Evolutionary conservation across 2,329 filamentous ascomycete genomes (phyloP).

Genomic region (Tolypocladium endophyticum): DNA sequence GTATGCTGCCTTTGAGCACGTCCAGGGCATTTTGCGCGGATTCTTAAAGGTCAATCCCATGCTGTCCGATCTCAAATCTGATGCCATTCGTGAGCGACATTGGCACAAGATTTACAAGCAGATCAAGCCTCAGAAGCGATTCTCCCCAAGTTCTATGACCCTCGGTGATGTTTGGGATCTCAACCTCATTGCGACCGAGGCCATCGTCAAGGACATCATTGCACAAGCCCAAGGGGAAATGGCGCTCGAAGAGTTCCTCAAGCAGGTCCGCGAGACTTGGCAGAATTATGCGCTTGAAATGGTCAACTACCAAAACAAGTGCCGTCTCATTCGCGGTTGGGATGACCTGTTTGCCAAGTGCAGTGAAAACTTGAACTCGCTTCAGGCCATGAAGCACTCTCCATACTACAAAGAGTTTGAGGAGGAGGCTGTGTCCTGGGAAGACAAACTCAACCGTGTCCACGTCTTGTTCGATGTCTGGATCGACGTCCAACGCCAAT

Average conservation of each 20-base stretch:
- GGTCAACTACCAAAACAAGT: conserved; percentile 96
- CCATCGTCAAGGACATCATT: conserved; percentile 85
- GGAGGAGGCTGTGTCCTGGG: conserved; percentile 92
- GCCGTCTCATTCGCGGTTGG: conserved; percentile 92
- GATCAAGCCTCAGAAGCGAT: conserved; percentile 83
- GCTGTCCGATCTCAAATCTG: conserved; percentile 84
- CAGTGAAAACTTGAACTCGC: conserved; percentile 92
- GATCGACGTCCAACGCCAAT: conserved; percentile 99
- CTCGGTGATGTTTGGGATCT: conserved; percentile 99
- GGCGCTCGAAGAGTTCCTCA: conserved; percentile 94
- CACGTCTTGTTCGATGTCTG: conserved; percentile 98
- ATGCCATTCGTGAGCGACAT: conserved; percentile 90
- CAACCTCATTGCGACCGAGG: conserved; percentile 77
- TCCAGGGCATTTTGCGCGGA: conserved; percentile 81
- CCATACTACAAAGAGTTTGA: conserved; percentile 99
- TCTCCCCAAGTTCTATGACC: conserved; percentile 88
- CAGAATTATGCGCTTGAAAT: conserved; percentile 89
- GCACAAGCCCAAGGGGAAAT: conserved; percentile 95
- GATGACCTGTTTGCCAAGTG: conserved; percentile 98
- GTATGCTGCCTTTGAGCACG: conserved; percentile 98
- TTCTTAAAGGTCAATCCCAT: conserved; percentile 85
- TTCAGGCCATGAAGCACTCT: conserved; percentile 98
- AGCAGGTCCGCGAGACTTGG: conserved; percentile 94
- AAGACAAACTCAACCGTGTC: conserved; percentile 94
- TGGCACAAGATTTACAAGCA: conserved; percentile 98